Evolutionary conservation across 2,329 filamentous ascomycete genomes (phyloP).

Genomic region (Pseudogymnoascus sp.): DNA sequence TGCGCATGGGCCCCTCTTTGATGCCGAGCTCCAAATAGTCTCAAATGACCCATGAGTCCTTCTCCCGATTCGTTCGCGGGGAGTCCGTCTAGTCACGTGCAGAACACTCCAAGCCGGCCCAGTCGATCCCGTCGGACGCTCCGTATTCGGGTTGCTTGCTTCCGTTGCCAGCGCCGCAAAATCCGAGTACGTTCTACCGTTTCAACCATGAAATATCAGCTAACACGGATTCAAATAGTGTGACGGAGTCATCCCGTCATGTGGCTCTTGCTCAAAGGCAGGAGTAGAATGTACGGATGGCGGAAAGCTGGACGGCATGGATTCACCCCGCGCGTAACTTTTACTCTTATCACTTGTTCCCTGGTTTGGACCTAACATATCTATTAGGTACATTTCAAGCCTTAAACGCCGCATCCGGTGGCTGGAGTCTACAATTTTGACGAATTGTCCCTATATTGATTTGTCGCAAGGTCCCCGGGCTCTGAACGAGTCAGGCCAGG

Average conservation of each 20-base stretch:
- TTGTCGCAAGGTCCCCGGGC: slow-evolving; percentile 22
- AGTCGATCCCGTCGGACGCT: neutral
- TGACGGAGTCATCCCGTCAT: slow-evolving; percentile 35
- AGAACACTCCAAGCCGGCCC: neutral
- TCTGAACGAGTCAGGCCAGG: neutral
- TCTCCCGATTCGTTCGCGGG: neutral
- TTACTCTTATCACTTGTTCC: neutral
- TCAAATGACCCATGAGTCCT: neutral
- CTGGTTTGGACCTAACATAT: slow-evolving; percentile 7
- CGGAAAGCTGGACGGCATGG: slow-evolving; percentile 32
- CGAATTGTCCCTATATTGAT: slow-evolving; percentile 35
- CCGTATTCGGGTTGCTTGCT: slow-evolving; percentile 16
- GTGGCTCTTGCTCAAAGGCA: slow-evolving; percentile 36
- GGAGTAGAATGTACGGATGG: slow-evolving; percentile 35
- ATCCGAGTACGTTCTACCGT: slow-evolving; percentile 32
- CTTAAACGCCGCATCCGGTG: slow-evolving; percentile 36
- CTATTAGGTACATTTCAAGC: slow-evolving; percentile 28
- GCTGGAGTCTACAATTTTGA: slow-evolving; percentile 37
- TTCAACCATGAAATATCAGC: neutral
- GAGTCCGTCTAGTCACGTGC: neutral
- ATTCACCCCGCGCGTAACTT: slow-evolving; percentile 35
- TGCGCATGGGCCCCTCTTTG: neutral
- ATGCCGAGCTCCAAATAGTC: neutral
- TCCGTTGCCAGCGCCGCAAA: slow-evolving; percentile 40
- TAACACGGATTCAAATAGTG: slow-evolving; percentile 29